phyloP scores from a whole-genome alignment of 2,329 filamentous ascomycete genomes.

The Stemphylium lycopersici region DNA sequence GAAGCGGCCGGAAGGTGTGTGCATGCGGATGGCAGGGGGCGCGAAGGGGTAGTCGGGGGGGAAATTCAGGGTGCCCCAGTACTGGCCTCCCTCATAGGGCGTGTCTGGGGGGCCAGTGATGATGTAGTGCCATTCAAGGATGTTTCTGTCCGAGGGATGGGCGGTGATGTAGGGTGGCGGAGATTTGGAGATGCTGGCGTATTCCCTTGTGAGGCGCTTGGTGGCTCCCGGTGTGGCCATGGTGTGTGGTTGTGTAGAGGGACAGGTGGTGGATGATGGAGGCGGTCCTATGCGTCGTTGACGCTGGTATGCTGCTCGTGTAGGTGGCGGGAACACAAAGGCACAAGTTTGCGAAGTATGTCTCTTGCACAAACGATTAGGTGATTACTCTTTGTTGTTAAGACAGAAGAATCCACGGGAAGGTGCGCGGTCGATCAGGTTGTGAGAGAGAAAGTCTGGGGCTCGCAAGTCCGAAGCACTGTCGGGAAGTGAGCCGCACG shows the following conservation, averaged over 20 bases:
- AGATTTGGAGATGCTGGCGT: constrained; percentile 70
- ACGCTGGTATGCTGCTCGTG: constrained; percentile 7
- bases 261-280: background rate
- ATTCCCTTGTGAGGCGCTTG: constrained; percentile 65
- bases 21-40: constrained; percentile 97
- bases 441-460: background rate
- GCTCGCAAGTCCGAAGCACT: constrained; percentile 1
- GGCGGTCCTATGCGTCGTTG: constrained; percentile 3
- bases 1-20: constrained; percentile 94
- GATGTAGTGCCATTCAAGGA: constrained; percentile 95
- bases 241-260: constrained; percentile 11
- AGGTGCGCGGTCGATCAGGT: background rate
- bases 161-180: constrained; percentile 88
- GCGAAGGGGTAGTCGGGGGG: constrained; percentile 97
- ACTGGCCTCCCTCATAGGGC: constrained; percentile 92
- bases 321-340: constrained; percentile 9
- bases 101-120: constrained; percentile 93
- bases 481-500: constrained; percentile 17
- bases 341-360: background rate
- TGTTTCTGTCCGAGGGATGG: constrained; percentile 88
- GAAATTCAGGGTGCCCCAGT: constrained; percentile 97
- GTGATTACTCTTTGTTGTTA: background rate
- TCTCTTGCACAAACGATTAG: background rate
- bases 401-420: background rate
- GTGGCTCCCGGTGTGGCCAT: constrained; percentile 52